A percentile compares a stretch with the other conserved stretches of the same genome.
These are phyloP conservation scores for Smallanthus sonchifolius DNA, from an alignment of 129 eudicot genomes.

Conservation along the genomic window DNA sequence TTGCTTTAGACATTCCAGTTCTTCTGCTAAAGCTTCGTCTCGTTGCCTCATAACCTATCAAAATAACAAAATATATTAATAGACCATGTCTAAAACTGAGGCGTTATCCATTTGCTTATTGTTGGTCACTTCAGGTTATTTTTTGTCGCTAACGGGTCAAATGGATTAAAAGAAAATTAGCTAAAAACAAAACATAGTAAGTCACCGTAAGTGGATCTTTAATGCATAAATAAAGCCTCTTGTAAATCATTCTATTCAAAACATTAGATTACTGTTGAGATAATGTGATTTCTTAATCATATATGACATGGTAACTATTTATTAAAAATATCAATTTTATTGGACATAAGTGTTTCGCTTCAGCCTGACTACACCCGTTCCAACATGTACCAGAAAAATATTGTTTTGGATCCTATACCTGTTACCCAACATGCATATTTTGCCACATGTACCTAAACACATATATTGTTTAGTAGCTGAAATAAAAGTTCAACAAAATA, in stretches of 20 bases:
- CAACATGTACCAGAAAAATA: not conserved
- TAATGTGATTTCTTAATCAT: not conserved
- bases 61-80: not conserved
- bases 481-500: too few species aligned
- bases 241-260: not conserved
- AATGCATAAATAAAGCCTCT: not conserved
- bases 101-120: not conserved
- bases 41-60: conserved; percentile 60
- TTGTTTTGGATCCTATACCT: not conserved
- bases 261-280: not conserved
- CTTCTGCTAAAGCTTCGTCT: conserved; percentile 65
- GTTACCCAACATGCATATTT: not conserved
- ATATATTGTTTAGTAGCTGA: too few species aligned
- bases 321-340: not conserved
- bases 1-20: conserved; percentile 59
- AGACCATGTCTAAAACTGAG: not conserved
- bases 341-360: not conserved
- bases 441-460: not conserved
- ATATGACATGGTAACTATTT: not conserved
- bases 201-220: not conserved
- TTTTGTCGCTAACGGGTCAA: not conserved
- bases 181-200: not conserved
- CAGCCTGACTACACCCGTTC: not conserved
- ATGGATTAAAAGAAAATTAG: not conserved
- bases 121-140: not conserved